These are phyloP conservation scores for Sugiyamaella floridensis DNA, from an alignment of 805 yeast genomes.

Conservation along the genomic window DNA sequence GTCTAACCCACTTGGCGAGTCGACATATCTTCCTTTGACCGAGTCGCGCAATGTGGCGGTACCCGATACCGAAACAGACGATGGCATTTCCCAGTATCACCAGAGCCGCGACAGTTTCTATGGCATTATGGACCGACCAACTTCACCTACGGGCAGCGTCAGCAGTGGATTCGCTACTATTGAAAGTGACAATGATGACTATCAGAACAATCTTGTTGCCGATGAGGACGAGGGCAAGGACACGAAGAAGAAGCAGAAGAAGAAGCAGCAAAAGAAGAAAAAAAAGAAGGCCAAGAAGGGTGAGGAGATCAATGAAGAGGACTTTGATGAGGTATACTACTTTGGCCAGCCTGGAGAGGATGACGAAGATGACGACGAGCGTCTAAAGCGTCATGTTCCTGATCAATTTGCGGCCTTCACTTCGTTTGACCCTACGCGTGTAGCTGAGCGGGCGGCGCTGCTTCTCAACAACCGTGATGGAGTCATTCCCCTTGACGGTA, in stretches of 20 bases:
- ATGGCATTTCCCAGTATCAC: not conserved
- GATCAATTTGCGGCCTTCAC: conserved; percentile 25
- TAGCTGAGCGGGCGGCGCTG: conserved; percentile 4
- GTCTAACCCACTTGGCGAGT: conserved; percentile 9
- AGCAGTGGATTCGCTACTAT: conserved; percentile 29
- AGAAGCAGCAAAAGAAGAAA: not conserved
- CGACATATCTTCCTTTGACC: not conserved
- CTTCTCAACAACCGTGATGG: conserved; percentile 3
- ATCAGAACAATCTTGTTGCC: conserved; percentile 14
- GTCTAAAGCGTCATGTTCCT: conserved; percentile 1
- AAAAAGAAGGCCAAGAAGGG: conserved; percentile 1
- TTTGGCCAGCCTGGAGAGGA: conserved; percentile 9
- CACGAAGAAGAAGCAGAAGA: not conserved
- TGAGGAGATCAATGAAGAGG: conserved; percentile 1
- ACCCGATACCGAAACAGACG: not conserved
- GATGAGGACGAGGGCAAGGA: conserved; percentile 1
- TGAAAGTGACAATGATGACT: conserved; percentile 26
- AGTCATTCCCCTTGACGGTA: conserved; percentile 6
- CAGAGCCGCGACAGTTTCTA: not conserved
- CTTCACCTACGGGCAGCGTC: conserved; percentile 18
- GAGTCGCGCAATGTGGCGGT: conserved; percentile 1
- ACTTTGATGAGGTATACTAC: conserved; percentile 1
- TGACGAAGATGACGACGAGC: conserved; percentile 10
- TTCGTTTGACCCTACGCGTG: conserved; percentile 21
- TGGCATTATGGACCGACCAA: conserved; percentile 5